Evolutionary conservation across 1,139 yeast species (phyloP), one percentile per base, ranked within the genome.

Genomic region (Magnusiomyces suaveolens): DNA sequence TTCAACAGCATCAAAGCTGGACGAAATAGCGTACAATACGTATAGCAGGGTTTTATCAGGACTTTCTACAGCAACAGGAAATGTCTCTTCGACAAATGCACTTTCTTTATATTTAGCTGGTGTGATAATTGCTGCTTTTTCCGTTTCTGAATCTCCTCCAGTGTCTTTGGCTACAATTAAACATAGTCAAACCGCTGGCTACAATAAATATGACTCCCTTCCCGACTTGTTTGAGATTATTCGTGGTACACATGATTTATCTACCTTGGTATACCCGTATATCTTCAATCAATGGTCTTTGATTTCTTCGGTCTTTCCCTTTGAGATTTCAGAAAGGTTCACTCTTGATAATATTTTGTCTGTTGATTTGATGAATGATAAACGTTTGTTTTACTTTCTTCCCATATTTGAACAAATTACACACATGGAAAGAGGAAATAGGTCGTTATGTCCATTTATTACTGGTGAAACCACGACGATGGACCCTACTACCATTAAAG

Each of bases 221-320:
- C 57, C 57, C 3, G 57, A 54, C 25, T 33, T 54, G 21, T 50
- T 52, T 52, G 55, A 54, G 3, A 50, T 54, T 8, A 18, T 54
- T 43, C 46, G 55, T 26, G 54, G 55, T 3, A 41, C 46, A 3
- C 21, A 18, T 41, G 46, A 18, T 18, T 16, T 41, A 18, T 18
- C 24, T 20, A 41, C 46, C 12, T 12, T 18, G 23, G 24, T 41
- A 3, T 18, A 23, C 23, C 46, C 46, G 2, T 24, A 18, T 16
- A 18, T 41, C 24, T 32, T 8, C 14, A 32, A 32, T 8, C 14
- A 32, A 8, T 8, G 12, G 8, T 32, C 36, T 32, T 14, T 32
- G 36, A 8, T 32, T 32, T 8, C 36, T 8, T 14, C 36, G 8
- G 8, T 32, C 8, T 32, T 32, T 32, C 36, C 36, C 8, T 32